Percentiles rank a stretch among this genome's conserved stretches.
Evolutionary conservation across 2,329 filamentous ascomycete genomes (phyloP).

Genomic region (Phyllosticta citriasiana): DNA sequence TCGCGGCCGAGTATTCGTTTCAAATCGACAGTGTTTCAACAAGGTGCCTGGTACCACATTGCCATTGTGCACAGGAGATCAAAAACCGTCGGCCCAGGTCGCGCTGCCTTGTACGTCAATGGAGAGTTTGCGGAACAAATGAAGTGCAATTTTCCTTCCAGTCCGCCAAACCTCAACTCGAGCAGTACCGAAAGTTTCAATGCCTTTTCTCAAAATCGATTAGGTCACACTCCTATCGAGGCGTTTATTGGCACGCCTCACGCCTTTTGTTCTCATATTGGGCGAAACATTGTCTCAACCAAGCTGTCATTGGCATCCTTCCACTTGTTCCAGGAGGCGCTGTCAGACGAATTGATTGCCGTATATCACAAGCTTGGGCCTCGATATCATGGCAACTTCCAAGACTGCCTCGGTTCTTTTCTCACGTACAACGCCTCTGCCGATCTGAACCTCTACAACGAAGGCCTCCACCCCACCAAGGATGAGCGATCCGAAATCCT

Average conservation of each 20-base stretch:
- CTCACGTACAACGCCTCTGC: conserved; percentile 94
- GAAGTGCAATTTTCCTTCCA: conserved; percentile 77
- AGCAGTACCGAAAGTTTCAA: conserved; percentile 56
- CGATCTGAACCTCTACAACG: conserved; percentile 80
- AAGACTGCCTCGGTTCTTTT: conserved; percentile 90
- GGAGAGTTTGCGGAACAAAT: conserved; percentile 90
- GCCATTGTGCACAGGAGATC: conserved; percentile 75
- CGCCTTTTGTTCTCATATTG: conserved; percentile 68
- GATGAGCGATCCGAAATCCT: conserved; percentile 89
- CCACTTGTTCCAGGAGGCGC: conserved; percentile 74
- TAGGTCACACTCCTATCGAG: conserved; percentile 62
- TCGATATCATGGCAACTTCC: conserved; percentile 89
- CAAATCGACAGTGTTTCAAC: conserved; percentile 67
- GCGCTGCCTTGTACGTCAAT: conserved; percentile 81
- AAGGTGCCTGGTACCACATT: conserved; percentile 85
- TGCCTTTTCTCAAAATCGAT: conserved; percentile 48
- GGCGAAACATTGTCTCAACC: conserved; percentile 62
- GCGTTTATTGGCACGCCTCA: conserved; percentile 89
- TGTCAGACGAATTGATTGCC: conserved; percentile 85
- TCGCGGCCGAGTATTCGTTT: conserved; percentile 85
- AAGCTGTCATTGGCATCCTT: conserved; percentile 86
- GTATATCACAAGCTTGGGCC: conserved; percentile 86
- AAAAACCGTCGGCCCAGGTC: conserved; percentile 64
- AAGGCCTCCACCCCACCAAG: conserved; percentile 78
- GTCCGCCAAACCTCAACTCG: conserved; percentile 54